Evolutionary conservation across 208 protist genomes (phyloP), one percentile per base, ranked within the genome.

Genomic region (Phytomonas serpens): DNA sequence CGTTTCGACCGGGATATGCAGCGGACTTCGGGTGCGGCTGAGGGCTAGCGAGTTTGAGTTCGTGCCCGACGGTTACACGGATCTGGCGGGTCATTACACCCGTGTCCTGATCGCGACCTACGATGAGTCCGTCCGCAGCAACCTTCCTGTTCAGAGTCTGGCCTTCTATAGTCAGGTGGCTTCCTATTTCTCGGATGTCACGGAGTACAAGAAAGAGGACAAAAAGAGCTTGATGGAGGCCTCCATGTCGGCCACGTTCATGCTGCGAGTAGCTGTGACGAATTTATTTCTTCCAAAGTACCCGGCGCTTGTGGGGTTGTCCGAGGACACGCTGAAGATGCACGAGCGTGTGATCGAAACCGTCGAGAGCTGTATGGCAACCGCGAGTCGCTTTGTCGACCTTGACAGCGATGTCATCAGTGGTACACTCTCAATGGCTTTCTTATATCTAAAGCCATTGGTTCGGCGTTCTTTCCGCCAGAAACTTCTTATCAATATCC

Each of bases 341-440:
- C 83, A 89, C 71, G 74, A 73, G n/a, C 83, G 86, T 57, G 86
- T 97, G 40, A 89, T 95, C 63, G 71, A 73, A 7, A 84, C 89
- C 51, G 80, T 85, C n/a, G 92, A 97, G 77, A 94, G 89, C 71
- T 94, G 88, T 76, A 94, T 94, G 88, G 86, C 88, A 19, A 93
- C 89, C 2, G 87, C 92, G 16, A 85, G 80, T 69, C 90, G 82
- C 68, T 97, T 94, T 68, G 82, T 97, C 51, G 88, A 95, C 75
- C 76, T 97, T 11, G 92, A 93, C 66, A 82, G 85, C 33, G 83
- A 93, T 34, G 76, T 81, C 42, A 84, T 93, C 33, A 77, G 69
- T 0, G 88, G 89, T 27, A 76, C 72, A 30, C 80, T 97, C 27
- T 92, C 88, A 34, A 73, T 68, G 40, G 85, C 89, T 0, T 97